Conservation (phyloP, 768 basidiomycete genomes). For the Phlebiopsis flavidoalba region DNA sequence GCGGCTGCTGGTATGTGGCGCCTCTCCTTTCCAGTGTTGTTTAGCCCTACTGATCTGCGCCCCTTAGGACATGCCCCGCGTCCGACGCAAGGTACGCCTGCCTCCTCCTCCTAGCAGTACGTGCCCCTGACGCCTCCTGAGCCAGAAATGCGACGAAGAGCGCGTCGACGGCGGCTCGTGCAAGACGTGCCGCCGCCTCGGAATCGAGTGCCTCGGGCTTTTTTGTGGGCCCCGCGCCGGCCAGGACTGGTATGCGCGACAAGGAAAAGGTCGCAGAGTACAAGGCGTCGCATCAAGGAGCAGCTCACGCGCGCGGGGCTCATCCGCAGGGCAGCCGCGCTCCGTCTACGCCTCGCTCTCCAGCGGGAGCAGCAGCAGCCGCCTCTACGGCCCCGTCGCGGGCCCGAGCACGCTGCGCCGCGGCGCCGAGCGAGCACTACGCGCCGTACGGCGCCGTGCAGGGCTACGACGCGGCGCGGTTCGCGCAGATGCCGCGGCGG, state of each 20-base stretch:
- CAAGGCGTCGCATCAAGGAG: conserved; percentile 79
- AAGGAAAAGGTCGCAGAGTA: conserved; percentile 78
- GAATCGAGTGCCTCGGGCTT: conserved; percentile 77
- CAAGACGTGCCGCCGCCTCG: conserved; percentile 73
- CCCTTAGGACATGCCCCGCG: conserved; percentile 71
- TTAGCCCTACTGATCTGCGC: neutral
- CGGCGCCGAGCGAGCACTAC: neutral
- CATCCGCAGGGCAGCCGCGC: conserved; percentile 79
- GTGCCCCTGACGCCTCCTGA: conserved; percentile 13
- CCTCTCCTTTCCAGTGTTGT: neutral
- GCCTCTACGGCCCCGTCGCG: conserved; percentile 6
- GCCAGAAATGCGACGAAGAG: conserved; percentile 86
- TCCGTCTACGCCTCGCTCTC: conserved; percentile 42
- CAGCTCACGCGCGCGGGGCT: conserved; percentile 73
- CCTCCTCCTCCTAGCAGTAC: neutral
- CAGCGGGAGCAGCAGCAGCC: conserved; percentile 29
- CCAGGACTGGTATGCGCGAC: conserved; percentile 48
- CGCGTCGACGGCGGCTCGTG: conserved; percentile 71
- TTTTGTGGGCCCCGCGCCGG: conserved; percentile 83
- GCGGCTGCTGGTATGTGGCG: conserved; percentile 69
- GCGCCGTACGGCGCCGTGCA: neutral
- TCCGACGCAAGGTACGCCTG: conserved; percentile 68
- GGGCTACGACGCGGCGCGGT: conserved; percentile 1
- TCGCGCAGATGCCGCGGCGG: neutral
- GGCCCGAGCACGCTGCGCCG: conserved; percentile 10